Percentiles rank a stretch among this genome's conserved stretches.
Evolutionary conservation across 2,329 filamentous ascomycete species (phyloP).

Genomic region (Neoascochyta sp.): DNA sequence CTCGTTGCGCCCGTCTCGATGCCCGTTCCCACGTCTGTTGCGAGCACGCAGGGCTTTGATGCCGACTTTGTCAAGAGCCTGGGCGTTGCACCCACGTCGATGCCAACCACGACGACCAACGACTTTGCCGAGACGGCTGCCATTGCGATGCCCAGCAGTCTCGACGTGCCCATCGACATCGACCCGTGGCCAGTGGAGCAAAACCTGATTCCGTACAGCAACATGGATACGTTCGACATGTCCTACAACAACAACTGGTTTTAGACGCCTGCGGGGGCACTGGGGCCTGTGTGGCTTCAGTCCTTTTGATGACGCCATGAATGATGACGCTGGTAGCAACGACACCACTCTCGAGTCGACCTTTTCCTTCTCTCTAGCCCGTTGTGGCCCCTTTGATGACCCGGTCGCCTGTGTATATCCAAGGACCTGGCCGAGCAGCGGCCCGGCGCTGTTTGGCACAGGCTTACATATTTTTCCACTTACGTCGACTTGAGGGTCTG

Average conservation of each 20-base stretch:
- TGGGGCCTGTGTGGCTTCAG: slow-evolving; percentile 10
- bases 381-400: slow-evolving; percentile 21
- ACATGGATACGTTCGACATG: slow-evolving; percentile 22
- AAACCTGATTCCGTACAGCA: slow-evolving; percentile 22
- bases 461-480: slow-evolving; percentile 7
- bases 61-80: slow-evolving; percentile 29
- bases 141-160: slow-evolving; percentile 31
- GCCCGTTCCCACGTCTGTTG: slow-evolving; percentile 15
- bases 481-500: slow-evolving; percentile 6
- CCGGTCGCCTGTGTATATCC: slow-evolving; percentile 38
- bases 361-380: slow-evolving; percentile 17
- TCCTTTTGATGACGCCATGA: slow-evolving; percentile 33
- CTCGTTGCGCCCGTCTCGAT: slow-evolving; percentile 24
- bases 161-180: slow-evolving; percentile 27
- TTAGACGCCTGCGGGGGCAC: slow-evolving; percentile 25
- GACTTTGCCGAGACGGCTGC: slow-evolving; percentile 28
- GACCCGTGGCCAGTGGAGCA: slow-evolving; percentile 33
- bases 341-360: slow-evolving; percentile 20
- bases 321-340: slow-evolving; percentile 37
- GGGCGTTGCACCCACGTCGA: slow-evolving; percentile 17
- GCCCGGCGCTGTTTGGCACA: slow-evolving; percentile 6
- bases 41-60: slow-evolving; percentile 25
- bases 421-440: slow-evolving; percentile 20
- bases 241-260: slow-evolving; percentile 31
- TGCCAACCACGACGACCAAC: slow-evolving; percentile 19